Conservation (phyloP, 495 filamentous ascomycete species). For the Aspergillus biplanus region DNA sequence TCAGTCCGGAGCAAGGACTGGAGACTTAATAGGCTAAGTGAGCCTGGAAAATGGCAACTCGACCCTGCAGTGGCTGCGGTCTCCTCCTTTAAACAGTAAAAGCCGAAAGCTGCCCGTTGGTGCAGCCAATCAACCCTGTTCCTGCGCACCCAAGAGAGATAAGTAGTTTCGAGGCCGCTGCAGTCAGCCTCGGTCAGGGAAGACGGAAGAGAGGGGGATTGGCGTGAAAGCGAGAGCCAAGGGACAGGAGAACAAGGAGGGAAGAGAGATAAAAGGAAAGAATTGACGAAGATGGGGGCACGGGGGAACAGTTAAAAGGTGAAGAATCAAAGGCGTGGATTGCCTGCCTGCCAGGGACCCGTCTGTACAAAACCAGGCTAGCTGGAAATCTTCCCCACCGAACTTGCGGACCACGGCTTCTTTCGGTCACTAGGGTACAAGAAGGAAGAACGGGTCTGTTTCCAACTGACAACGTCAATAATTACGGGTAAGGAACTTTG, state of each 20-base stretch:
- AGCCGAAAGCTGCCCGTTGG: slow-evolving; percentile 2
- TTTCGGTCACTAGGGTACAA: not conserved
- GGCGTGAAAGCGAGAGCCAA: not conserved
- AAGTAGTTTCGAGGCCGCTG: not conserved
- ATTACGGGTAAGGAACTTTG: not conserved
- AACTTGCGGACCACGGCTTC: slow-evolving; percentile 10
- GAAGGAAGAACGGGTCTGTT: not conserved
- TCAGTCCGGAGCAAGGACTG: not conserved
- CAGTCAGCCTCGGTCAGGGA: slow-evolving; percentile 2
- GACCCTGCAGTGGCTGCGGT: not conserved
- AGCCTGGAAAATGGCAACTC: not conserved
- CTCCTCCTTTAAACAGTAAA: slow-evolving; percentile 1
- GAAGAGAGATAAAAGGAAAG: slow-evolving; percentile 9
- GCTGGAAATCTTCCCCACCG: slow-evolving; percentile 14
- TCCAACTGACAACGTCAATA: not conserved
- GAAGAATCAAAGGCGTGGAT: slow-evolving; percentile 9
- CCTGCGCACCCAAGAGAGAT: not conserved
- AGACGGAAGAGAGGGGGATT: not conserved
- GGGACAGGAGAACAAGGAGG: slow-evolving; percentile 12
- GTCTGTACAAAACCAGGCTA: slow-evolving; percentile 15
- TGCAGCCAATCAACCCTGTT: slow-evolving; percentile 2
- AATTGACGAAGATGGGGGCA: slow-evolving; percentile 6
- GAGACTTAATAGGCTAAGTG: too few relatives aligned
- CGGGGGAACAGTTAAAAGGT: slow-evolving; percentile 14
- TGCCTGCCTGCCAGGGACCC: slow-evolving; percentile 12